Evolutionary conservation across 495 filamentous ascomycete species (phyloP).

Genomic region (Talaromyces stipitatus): DNA sequence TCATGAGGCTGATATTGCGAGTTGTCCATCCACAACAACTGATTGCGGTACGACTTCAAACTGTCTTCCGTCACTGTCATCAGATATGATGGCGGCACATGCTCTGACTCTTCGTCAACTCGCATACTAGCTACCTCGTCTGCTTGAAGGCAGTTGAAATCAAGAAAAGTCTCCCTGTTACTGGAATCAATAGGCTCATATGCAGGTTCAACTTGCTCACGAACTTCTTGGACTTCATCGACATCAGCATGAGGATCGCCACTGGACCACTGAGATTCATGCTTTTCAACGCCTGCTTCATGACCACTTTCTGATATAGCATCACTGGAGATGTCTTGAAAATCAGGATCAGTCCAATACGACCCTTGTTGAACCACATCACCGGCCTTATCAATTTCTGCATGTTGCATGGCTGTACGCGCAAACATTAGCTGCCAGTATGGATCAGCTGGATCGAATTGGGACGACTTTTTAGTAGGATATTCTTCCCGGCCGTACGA

Average conservation of each 20-base stretch:
- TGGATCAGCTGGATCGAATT: neutral
- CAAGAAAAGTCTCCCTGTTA: neutral
- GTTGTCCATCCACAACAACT: neutral
- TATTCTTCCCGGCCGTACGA: neutral
- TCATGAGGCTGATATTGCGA: neutral
- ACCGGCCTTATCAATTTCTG: neutral
- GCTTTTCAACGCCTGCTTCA: neutral
- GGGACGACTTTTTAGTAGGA: neutral
- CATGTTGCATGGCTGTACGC: neutral
- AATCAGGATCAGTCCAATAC: neutral
- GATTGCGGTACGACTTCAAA: neutral
- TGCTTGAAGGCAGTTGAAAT: neutral
- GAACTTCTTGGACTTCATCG: neutral
- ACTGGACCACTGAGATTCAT: neutral
- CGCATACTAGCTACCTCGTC: neutral
- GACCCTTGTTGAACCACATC: too few relatives aligned
- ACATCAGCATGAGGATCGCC: neutral
- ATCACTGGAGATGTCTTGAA: neutral
- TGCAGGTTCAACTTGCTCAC: neutral
- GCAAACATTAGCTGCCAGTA: neutral
- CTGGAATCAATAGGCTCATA: neutral
- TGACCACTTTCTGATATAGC: neutral
- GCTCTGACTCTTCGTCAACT: neutral
- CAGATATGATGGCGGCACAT: neutral
- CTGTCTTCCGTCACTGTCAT: neutral